Evolutionary conservation across 148 eudicot genomes (phyloP), one percentile per base, ranked within the genome.

Genomic region (Fallopia convolvulus): DNA sequence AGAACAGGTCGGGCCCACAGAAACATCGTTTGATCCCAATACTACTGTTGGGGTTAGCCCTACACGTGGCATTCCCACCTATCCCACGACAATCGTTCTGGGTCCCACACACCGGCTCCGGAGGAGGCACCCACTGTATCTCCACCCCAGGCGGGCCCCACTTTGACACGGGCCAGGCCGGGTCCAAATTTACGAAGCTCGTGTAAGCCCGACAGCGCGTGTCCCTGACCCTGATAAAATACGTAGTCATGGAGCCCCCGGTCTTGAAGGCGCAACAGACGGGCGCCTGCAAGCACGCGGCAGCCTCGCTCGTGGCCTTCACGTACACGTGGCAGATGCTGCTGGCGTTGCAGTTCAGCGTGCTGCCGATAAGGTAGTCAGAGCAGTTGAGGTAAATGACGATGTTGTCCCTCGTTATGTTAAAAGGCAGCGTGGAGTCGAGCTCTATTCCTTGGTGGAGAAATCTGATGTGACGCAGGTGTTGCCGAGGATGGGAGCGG

Each of bases 321-420:
- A 87, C 48, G 81, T 90, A 94, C 12, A 79, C 80, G 77, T 92
- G 97, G 78, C 98, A 94, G 77, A 90, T 89, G 75, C 93, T 92
- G 58, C 76, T 70, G 13, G 90, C 42, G 23, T 89, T 65, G 83
- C 98, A 92, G 76, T 94, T 87, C 17, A 94, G 83, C 7, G 98
- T 97, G 60, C 95, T 89, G 15, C 74, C 48, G 32, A 92, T 74
- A 11, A 92, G 70, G 2, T 76, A 0, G 0, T 74, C 72, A n/a
- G 90, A 70, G 77, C 97, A 94, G 85, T 94, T 94, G 41, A 92
- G 93, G 89, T 84, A 91, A 86, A 94, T 68, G 66, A 94, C 82
- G 40, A 95, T 91, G 87, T 94, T 94, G 80, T 89, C 87, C 44
- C 93, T 83, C 55, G 98, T 91, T 82, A 94, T 86, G 83, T 91